Percentiles rank a stretch among this genome's conserved stretches.
Evolutionary conservation across 2,329 filamentous ascomycete genomes (phyloP).

Genomic region (Xenosphaeropsis pyriputrescens): DNA sequence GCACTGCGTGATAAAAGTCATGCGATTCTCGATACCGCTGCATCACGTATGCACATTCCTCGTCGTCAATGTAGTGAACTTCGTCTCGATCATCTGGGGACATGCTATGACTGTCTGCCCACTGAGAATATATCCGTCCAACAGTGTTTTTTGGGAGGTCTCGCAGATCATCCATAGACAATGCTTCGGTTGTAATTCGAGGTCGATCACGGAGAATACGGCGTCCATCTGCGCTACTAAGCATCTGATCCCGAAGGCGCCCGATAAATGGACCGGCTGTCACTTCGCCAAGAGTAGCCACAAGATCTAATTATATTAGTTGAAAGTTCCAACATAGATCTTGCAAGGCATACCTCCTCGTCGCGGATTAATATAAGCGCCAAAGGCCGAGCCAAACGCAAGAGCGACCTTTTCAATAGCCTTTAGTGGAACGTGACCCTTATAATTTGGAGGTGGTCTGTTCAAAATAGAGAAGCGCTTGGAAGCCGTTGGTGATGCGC

Average conservation of each 20-base stretch:
- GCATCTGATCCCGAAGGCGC: constrained; percentile 85
- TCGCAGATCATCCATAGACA: constrained; percentile 54
- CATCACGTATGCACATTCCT: constrained; percentile 96
- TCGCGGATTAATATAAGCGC: constrained; percentile 58
- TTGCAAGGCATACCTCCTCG: constrained; percentile 39
- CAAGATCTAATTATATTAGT: constrained; percentile 50
- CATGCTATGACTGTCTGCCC: constrained; percentile 91
- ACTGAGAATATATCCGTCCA: constrained; percentile 69
- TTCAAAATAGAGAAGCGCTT: constrained; percentile 66
- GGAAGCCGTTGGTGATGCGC: constrained; percentile 8
- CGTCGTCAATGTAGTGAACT: constrained; percentile 86
- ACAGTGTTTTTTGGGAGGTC: constrained; percentile 58
- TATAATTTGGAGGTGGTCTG: constrained; percentile 76
- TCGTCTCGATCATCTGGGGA: constrained; percentile 72
- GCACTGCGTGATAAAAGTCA: constrained; percentile 94
- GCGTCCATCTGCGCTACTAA: constrained; percentile 66
- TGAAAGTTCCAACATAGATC: background rate
- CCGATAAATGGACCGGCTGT: constrained; percentile 90
- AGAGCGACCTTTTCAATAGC: constrained; percentile 60
- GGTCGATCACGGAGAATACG: constrained; percentile 84
- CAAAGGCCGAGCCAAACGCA: constrained; percentile 46
- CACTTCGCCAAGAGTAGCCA: constrained; percentile 81
- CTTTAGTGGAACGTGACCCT: constrained; percentile 83
- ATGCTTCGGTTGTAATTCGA: constrained; percentile 62
- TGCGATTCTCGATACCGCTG: constrained; percentile 95